Conservation (phyloP, 352 stramenopile species). For the Phytophthora cryptogea region DNA sequence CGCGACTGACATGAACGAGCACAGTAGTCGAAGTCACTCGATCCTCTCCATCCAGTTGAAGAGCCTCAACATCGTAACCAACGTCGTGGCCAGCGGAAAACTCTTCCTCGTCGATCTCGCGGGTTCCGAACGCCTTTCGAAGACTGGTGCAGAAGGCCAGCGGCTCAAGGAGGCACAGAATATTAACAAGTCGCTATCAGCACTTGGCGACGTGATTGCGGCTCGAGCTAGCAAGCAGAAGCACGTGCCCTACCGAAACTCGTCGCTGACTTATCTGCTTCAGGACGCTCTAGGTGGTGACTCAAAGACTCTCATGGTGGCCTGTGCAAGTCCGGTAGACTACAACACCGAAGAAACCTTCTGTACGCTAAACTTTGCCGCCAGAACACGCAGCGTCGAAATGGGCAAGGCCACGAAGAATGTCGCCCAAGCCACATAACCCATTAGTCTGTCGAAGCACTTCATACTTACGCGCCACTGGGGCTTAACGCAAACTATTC, state of each 20-base stretch:
- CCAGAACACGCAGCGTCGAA: conserved; percentile 83
- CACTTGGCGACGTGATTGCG: conserved; percentile 97
- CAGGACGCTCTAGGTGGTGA: conserved; percentile 92
- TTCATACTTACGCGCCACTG: conserved; percentile 5
- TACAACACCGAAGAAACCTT: conserved; percentile 94
- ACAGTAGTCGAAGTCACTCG: conserved; percentile 88
- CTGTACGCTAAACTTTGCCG: conserved; percentile 94
- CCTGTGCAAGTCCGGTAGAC: conserved; percentile 85
- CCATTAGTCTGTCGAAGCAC: conserved; percentile 4
- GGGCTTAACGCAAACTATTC: conserved; percentile 11
- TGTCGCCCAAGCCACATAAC: conserved; percentile 44
- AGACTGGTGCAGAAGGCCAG: conserved; percentile 87
- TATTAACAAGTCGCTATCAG: conserved; percentile 95
- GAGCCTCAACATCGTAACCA: conserved; percentile 82
- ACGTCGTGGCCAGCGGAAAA: conserved; percentile 70
- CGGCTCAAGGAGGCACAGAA: conserved; percentile 92
- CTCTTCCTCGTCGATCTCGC: conserved; percentile 91
- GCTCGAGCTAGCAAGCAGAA: conserved; percentile 84
- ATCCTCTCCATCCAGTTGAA: conserved; percentile 88
- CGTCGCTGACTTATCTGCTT: conserved; percentile 93
- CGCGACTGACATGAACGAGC: conserved; percentile 90
- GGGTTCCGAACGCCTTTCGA: conserved; percentile 88
- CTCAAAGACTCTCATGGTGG: conserved; percentile 95
- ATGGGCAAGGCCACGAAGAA: conserved; percentile 92
- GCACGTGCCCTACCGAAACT: conserved; percentile 96